These are phyloP conservation scores for Pseudomonodictys pantanalensis DNA, from an alignment of 495 filamentous ascomycete genomes.

Conservation along the genomic window DNA sequence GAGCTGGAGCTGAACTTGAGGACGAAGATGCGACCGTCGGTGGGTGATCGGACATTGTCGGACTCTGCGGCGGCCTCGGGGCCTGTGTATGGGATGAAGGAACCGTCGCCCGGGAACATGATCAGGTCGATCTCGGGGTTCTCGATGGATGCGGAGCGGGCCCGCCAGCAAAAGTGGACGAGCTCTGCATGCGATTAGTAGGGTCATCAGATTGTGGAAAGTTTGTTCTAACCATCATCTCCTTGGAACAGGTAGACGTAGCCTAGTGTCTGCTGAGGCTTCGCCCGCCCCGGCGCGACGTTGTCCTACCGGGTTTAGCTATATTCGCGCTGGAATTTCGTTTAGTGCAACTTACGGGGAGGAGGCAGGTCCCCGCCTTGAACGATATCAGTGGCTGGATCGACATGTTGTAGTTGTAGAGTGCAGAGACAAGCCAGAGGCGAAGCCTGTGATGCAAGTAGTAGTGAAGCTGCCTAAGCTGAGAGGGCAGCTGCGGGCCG, in stretches of 20 bases:
- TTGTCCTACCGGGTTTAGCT: conserved; percentile 16
- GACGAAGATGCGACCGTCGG: conserved; percentile 86
- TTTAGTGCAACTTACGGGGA: conserved; percentile 57
- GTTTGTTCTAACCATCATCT: conserved; percentile 61
- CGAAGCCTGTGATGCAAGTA: conserved; percentile 14
- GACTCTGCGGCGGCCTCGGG: conserved; percentile 41
- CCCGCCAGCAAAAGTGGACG: conserved; percentile 95
- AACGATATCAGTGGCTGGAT: conserved; percentile 82
- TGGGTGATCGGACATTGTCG: conserved; percentile 57
- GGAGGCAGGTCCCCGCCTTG: conserved; percentile 89
- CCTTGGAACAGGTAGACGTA: conserved; percentile 92
- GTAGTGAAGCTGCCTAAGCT: conserved; percentile 23
- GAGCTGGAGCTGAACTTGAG: conserved; percentile 95
- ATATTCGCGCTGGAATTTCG: conserved; percentile 8
- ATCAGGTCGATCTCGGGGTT: conserved; percentile 78
- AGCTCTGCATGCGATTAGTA: conserved; percentile 55
- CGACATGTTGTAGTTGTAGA: conserved; percentile 58
- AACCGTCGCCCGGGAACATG: conserved; percentile 85
- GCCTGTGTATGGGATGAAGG: conserved; percentile 72
- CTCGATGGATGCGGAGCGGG: conserved; percentile 57
- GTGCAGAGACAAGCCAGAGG: background rate
- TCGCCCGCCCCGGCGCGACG: conserved; percentile 60
- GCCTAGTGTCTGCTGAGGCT: conserved; percentile 67
- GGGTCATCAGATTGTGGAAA: background rate
- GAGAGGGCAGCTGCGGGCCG: background rate